These are phyloP conservation scores for Zymoseptoria pseudotritici DNA, from an alignment of 2,329 filamentous ascomycete genomes.

Conservation along the genomic window DNA sequence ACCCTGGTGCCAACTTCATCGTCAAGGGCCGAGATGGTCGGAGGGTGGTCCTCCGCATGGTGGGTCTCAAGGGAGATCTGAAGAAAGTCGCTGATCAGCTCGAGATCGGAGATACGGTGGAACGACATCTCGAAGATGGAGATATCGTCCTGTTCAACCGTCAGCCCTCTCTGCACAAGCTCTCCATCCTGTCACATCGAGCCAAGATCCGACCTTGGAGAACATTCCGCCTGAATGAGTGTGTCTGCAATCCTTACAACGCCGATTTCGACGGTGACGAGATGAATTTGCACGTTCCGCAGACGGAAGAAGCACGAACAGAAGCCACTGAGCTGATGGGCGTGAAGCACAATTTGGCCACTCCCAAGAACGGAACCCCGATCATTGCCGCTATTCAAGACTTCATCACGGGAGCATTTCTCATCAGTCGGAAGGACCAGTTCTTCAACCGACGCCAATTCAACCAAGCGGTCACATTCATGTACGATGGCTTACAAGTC, in stretches of 20 bases:
- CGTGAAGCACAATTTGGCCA: slow-evolving; percentile 91
- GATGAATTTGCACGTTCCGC: slow-evolving; percentile 97
- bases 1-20: slow-evolving; percentile 83
- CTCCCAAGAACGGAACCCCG: slow-evolving; percentile 93
- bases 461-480: slow-evolving; percentile 83
- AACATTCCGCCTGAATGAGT: slow-evolving; percentile 95
- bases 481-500: slow-evolving; percentile 66
- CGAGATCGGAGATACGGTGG: slow-evolving; percentile 77
- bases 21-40: slow-evolving; percentile 63
- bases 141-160: slow-evolving; percentile 97
- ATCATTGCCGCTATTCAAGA: slow-evolving; percentile 99
- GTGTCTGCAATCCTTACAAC: slow-evolving; percentile 96
- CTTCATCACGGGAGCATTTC: slow-evolving; percentile 92
- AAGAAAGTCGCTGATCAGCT: slow-evolving; percentile 66
- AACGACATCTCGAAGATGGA: slow-evolving; percentile 88
- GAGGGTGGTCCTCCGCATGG: slow-evolving; percentile 62
- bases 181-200: slow-evolving; percentile 94
- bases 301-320: slow-evolving; percentile 91
- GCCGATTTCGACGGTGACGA: slow-evolving; percentile 98
- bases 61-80: slow-evolving; percentile 44
- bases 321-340: slow-evolving; percentile 97
- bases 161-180: slow-evolving; percentile 93
- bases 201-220: slow-evolving; percentile 91
- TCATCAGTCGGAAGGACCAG: slow-evolving; percentile 84
- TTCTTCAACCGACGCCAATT: slow-evolving; percentile 89